Evolutionary conservation across 2,329 filamentous ascomycete genomes (phyloP).

Genomic region (Botrytis squamosa): DNA sequence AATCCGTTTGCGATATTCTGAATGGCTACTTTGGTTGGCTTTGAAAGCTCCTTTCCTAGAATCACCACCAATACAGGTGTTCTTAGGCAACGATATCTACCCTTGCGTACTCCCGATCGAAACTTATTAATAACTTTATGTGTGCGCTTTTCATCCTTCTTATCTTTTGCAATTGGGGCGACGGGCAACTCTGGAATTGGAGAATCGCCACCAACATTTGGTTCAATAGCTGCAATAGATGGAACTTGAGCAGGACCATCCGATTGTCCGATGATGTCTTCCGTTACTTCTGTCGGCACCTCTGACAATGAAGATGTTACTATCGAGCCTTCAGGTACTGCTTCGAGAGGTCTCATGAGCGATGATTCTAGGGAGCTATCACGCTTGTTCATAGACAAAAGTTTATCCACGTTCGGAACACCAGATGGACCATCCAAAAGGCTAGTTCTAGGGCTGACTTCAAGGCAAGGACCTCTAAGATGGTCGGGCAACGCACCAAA

Average conservation of each 20-base stretch:
- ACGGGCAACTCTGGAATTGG: constrained; percentile 1
- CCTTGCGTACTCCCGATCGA: constrained; percentile 15
- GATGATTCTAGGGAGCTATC: constrained; percentile 3
- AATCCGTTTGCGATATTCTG: constrained; percentile 17
- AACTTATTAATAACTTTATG: constrained; percentile 16
- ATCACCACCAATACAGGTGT: constrained; percentile 24
- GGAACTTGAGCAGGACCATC: constrained; percentile 6
- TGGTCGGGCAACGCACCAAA: constrained; percentile 6
- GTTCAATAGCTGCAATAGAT: not conserved
- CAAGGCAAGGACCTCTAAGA: constrained; percentile 14
- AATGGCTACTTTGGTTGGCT: constrained; percentile 22
- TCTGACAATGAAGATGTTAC: not conserved
- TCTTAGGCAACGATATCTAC: constrained; percentile 20
- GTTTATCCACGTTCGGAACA: not conserved
- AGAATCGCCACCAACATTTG: constrained; percentile 8
- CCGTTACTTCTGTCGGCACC: not conserved
- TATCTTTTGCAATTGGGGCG: not conserved
- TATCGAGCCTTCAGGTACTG: not conserved
- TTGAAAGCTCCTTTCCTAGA: constrained; percentile 24
- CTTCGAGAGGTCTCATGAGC: not conserved
- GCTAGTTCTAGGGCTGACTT: constrained; percentile 19
- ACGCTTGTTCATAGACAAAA: constrained; percentile 11
- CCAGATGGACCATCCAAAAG: not conserved
- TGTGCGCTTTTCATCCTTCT: constrained; percentile 7
- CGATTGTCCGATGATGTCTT: constrained; percentile 9